Evolutionary conservation across 805 yeast species (phyloP), one percentile per base, ranked within the genome.

Genomic region (Cyberlindnera mrakii): DNA sequence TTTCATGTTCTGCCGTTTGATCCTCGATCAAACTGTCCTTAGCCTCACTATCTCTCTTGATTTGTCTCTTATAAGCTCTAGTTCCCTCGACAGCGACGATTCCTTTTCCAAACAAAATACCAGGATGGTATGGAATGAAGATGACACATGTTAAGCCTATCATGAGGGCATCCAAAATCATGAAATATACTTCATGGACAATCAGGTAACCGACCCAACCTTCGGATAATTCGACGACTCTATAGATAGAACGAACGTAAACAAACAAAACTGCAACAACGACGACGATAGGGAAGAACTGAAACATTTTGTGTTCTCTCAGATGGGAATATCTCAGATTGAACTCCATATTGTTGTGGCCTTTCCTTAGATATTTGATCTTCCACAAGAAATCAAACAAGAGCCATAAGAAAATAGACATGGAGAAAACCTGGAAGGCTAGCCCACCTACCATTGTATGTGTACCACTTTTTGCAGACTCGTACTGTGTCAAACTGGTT

Each of bases 401-500:
- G 11, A 84, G 62, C 5, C 63, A 19, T 29, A 80, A 60, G 60
- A 85, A 89, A 2, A 79, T 42, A 3, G 72, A 53, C 82, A 88
- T 83, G 5, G 86, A 72, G 5, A 74, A 62, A 5, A 86, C 90
- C 64, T 89, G 96, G 54, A 83, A 71, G 0, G 81, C 82, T 39
- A 89, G 69, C 8, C 96, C 96, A 2, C 75, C 90, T 37, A 86
- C 74, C 82, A 88, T 84, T 39, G 83, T 60, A 56, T 79, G 69
- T 2, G 84, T 70, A n/a, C 91, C 91, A 3, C 44, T 45, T 3
- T 35, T 51, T 1, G 75, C 54, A 34, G 57, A 53, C 13, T 63
- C 57, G 33, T 56, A 55, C 3, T 41, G 39, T 8, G 39, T 8
- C 6, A 71, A 58, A 3, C 38, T 33, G 3, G 15, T 13, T 8